phyloP scores from a whole-genome alignment of 2,329 filamentous ascomycete species.

The Fusarium poae region DNA sequence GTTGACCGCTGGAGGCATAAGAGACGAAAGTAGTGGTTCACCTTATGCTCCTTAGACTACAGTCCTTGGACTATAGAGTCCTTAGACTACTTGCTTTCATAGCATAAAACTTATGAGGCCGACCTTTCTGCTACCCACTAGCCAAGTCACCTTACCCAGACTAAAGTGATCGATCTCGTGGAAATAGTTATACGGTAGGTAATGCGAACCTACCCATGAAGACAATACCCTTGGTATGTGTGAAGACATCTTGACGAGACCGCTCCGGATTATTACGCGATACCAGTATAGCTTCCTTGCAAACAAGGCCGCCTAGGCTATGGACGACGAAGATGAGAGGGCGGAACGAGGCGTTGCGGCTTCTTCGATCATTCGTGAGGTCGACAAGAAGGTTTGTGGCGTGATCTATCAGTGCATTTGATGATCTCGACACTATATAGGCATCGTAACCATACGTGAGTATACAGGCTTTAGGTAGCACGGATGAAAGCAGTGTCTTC shows the following conservation, averaged over 20 bases:
- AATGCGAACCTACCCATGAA: too few species aligned
- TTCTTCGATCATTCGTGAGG: constrained; percentile 5
- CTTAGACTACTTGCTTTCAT: too few species aligned
- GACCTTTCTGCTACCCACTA: too few species aligned
- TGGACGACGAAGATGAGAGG: constrained; percentile 29
- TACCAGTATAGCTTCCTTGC: constrained; percentile 14
- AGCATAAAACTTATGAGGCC: too few species aligned
- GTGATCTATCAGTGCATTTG: constrained; percentile 4
- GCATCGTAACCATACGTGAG: constrained; percentile 32
- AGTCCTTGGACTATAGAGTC: too few species aligned
- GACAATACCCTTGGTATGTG: constrained; percentile 2
- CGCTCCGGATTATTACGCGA: background rate
- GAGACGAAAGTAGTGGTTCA: too few species aligned
- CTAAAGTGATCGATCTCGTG: too few species aligned
- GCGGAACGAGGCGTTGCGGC: background rate
- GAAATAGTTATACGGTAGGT: too few species aligned
- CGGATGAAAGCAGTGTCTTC: background rate
- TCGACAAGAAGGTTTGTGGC: constrained; percentile 28
- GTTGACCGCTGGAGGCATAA: too few species aligned
- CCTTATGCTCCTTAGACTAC: too few species aligned
- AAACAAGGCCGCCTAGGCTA: constrained; percentile 26
- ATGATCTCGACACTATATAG: constrained; percentile 2
- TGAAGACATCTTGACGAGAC: background rate
- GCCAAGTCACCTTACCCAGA: too few species aligned
- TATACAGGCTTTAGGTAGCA: constrained; percentile 9